A percentile compares a stretch with the other conserved stretches of the same genome.
Evolutionary conservation across 2,329 filamentous ascomycete genomes (phyloP).

Genomic region (Emmonsiellopsis sp.): DNA sequence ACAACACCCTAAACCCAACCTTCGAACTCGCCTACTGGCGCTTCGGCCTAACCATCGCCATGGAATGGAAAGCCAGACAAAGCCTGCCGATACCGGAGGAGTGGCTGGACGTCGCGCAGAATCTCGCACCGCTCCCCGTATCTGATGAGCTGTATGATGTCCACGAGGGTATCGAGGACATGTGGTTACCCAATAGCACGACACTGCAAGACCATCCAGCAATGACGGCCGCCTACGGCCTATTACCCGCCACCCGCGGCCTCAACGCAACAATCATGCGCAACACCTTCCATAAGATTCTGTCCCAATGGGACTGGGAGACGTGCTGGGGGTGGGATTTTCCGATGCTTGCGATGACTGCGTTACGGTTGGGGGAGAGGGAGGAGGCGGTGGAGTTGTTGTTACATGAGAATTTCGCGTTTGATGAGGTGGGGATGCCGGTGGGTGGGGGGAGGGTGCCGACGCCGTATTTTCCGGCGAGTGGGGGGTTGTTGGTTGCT

Average conservation of each 20-base stretch:
- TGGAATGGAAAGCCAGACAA: slow-evolving; percentile 44
- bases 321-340: slow-evolving; percentile 41
- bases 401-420: slow-evolving; percentile 43
- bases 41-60: slow-evolving; percentile 49
- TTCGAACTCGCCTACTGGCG: slow-evolving; percentile 55
- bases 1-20: slow-evolving; percentile 48
- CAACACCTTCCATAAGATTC: slow-evolving; percentile 33
- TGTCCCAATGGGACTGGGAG: slow-evolving; percentile 33
- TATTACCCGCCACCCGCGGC: slow-evolving; percentile 33
- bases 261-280: slow-evolving; percentile 29
- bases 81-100: slow-evolving; percentile 32
- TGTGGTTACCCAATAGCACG: slow-evolving; percentile 30
- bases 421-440: slow-evolving; percentile 50
- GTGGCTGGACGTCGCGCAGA: slow-evolving; percentile 43
- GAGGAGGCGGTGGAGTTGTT: slow-evolving; percentile 35
- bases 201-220: slow-evolving; percentile 37
- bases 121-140: slow-evolving; percentile 46
- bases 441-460: slow-evolving; percentile 45
- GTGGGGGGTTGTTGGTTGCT: slow-evolving; percentile 42
- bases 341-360: slow-evolving; percentile 40
- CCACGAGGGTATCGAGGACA: slow-evolving; percentile 44
- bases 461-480: slow-evolving; percentile 50
- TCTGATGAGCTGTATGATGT: slow-evolving; percentile 44
- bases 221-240: slow-evolving; percentile 38
- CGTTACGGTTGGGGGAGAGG: slow-evolving; percentile 33